A percentile compares a stretch with the other conserved stretches of the same genome.
These are phyloP conservation scores for Pistacia vera DNA, from an alignment of 345 rosid species.

Conservation along the genomic window DNA sequence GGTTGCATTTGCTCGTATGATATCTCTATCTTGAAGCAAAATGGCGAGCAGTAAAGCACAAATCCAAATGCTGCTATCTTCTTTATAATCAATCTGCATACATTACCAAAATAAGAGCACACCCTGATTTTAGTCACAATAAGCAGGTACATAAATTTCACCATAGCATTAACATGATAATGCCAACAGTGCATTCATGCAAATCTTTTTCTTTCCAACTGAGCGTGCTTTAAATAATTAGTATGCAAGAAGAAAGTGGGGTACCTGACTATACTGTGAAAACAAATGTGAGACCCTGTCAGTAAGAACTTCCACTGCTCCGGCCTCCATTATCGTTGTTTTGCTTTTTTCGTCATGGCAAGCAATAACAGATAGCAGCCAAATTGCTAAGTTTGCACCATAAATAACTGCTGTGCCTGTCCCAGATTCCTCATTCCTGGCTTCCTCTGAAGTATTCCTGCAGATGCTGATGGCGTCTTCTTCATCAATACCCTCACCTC, in stretches of 20 bases:
- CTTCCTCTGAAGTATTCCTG: conserved; percentile 59
- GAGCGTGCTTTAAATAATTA: background rate
- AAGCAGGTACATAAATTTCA: conserved; percentile 7
- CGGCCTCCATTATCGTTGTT: conserved; percentile 85
- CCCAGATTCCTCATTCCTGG: conserved; percentile 48
- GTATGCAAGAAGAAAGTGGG: conserved; percentile 15
- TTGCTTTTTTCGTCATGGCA: conserved; percentile 84
- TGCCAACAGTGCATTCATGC: background rate
- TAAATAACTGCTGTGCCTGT: conserved; percentile 52
- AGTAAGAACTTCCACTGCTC: conserved; percentile 84
- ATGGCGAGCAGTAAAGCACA: conserved; percentile 91
- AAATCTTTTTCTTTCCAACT: background rate
- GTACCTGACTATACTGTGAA: conserved; percentile 76
- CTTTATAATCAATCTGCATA: conserved; percentile 78
- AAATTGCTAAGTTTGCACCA: conserved; percentile 81
- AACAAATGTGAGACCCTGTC: conserved; percentile 67
- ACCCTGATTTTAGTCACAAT: conserved; percentile 17
- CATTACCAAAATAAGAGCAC: conserved; percentile 22
- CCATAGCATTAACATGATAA: background rate
- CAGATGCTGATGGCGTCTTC: conserved; percentile 63
- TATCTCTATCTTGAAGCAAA: conserved; percentile 96
- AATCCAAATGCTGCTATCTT: conserved; percentile 93
- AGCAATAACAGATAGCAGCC: conserved; percentile 93
- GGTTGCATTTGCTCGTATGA: conserved; percentile 82
- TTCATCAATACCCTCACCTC: conserved; percentile 48